phyloP scores from a whole-genome alignment of 2,329 filamentous ascomycete species.

The Chrysoporthe cubensis region DNA sequence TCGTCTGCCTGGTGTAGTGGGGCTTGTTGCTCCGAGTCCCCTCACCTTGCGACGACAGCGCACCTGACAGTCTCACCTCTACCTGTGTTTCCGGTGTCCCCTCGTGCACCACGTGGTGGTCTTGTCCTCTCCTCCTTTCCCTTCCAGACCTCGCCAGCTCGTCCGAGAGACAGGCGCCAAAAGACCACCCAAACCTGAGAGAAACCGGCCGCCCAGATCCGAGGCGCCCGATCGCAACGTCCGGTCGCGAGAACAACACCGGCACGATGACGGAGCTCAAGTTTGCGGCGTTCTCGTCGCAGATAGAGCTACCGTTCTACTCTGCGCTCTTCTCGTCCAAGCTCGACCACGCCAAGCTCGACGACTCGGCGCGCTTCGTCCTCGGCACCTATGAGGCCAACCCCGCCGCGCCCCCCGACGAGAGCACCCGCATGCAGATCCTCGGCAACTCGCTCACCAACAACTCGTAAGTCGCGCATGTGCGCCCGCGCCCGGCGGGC shows the following conservation, averaged over 20 bases:
- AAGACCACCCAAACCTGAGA: neutral
- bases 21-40: slow-evolving; percentile 8
- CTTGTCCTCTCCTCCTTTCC: neutral
- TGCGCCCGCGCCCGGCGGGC: neutral
- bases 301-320: slow-evolving; percentile 96
- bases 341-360: slow-evolving; percentile 95
- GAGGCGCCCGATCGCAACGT: neutral
- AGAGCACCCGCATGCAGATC: slow-evolving; percentile 88
- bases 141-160: too few species aligned
- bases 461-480: slow-evolving; percentile 67
- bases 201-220: neutral
- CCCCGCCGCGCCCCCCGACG: slow-evolving; percentile 68
- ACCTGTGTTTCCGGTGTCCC: neutral
- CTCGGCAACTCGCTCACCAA: slow-evolving; percentile 83
- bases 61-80: neutral
- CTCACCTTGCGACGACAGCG: neutral
- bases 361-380: slow-evolving; percentile 86
- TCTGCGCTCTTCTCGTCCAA: slow-evolving; percentile 89
- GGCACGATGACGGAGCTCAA: slow-evolving; percentile 57
- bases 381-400: slow-evolving; percentile 89
- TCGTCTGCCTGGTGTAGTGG: neutral
- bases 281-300: slow-evolving; percentile 89
- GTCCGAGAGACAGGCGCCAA: neutral
- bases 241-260: neutral
- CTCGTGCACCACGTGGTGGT: neutral